Conservation (phyloP, 805 yeast genomes). For the Candida tammaniensis region DNA sequence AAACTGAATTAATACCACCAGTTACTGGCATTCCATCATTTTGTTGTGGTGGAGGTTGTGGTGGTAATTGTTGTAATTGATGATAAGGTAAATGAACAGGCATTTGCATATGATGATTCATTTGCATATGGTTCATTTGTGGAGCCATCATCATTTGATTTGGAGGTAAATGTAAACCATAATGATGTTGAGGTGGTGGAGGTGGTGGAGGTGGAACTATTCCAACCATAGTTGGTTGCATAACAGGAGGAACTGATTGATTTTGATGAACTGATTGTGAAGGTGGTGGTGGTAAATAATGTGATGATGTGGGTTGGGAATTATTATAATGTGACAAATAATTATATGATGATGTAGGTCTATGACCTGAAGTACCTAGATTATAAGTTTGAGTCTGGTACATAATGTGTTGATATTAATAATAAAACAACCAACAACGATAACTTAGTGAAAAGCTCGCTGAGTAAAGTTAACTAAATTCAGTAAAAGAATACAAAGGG, state of each 20-base stretch:
- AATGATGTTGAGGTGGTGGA: background rate
- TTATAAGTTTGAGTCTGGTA: slow-evolving; percentile 6
- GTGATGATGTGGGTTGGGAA: slow-evolving; percentile 14
- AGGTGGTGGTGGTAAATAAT: slow-evolving; percentile 14
- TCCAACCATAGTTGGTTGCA: slow-evolving; percentile 17
- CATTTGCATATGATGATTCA: slow-evolving; percentile 3
- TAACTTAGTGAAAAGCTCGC: slow-evolving; percentile 43
- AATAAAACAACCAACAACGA: slow-evolving; percentile 18
- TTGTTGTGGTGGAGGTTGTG: slow-evolving; percentile 10
- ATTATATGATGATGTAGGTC: slow-evolving; percentile 27
- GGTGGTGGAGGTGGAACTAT: slow-evolving; percentile 14
- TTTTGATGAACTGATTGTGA: slow-evolving; percentile 1
- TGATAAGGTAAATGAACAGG: slow-evolving; percentile 6
- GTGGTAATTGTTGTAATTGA: slow-evolving; percentile 1
- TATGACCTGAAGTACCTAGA: slow-evolving; percentile 39
- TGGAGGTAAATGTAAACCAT: slow-evolving; percentile 1
- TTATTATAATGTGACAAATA: slow-evolving; percentile 12
- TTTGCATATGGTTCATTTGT: slow-evolving; percentile 6
- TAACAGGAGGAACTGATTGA: slow-evolving; percentile 1
- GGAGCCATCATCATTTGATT: slow-evolving; percentile 4
- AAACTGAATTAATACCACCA: slow-evolving; percentile 76
- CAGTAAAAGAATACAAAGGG: too few relatives aligned
- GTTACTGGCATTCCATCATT: slow-evolving; percentile 18
- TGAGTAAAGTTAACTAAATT: too few relatives aligned
- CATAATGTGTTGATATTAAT: slow-evolving; percentile 1